These are phyloP conservation scores for Acidomyces sp. DNA, from an alignment of 495 filamentous ascomycete genomes.

Conservation along the genomic window DNA sequence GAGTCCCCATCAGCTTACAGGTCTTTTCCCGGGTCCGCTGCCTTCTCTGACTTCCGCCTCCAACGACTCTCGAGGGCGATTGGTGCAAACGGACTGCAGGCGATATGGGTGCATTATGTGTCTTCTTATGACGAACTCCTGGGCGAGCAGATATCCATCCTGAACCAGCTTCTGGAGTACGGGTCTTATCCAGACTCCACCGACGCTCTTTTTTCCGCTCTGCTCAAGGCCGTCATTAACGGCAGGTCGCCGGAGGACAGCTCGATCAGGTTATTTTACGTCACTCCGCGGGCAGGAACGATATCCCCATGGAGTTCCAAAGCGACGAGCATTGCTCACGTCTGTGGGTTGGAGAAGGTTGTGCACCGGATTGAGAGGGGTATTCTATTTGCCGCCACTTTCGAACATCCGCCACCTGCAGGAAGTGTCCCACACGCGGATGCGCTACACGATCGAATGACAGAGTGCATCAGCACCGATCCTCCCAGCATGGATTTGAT, in stretches of 20 bases:
- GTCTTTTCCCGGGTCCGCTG: constrained; percentile 26
- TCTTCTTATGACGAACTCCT: constrained; percentile 21
- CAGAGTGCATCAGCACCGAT: constrained; percentile 52
- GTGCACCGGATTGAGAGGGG: constrained; percentile 82
- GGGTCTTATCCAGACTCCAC: constrained; percentile 39
- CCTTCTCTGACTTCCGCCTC: constrained; percentile 31
- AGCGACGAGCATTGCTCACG: constrained; percentile 81
- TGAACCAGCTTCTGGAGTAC: constrained; percentile 51
- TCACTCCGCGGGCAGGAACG: constrained; percentile 65
- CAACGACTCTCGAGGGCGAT: constrained; percentile 29
- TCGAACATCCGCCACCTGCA: constrained; percentile 36
- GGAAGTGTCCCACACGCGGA: constrained; percentile 49
- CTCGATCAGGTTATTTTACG: constrained; percentile 43
- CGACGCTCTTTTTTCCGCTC: constrained; percentile 25
- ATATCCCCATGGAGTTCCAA: constrained; percentile 97
- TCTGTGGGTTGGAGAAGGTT: constrained; percentile 63
- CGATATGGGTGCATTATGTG: constrained; percentile 51
- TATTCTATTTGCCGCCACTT: constrained; percentile 52
- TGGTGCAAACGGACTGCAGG: constrained; percentile 43
- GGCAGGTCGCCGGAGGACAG: constrained; percentile 30
- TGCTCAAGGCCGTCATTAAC: constrained; percentile 24
- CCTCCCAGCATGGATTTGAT: constrained; percentile 57
- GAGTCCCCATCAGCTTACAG: constrained; percentile 20
- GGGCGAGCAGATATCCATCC: constrained; percentile 32
- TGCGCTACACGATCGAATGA: constrained; percentile 84